These are phyloP conservation scores for Epichloe brachyelytri DNA, from an alignment of 2,329 filamentous ascomycete genomes.

Conservation along the genomic window DNA sequence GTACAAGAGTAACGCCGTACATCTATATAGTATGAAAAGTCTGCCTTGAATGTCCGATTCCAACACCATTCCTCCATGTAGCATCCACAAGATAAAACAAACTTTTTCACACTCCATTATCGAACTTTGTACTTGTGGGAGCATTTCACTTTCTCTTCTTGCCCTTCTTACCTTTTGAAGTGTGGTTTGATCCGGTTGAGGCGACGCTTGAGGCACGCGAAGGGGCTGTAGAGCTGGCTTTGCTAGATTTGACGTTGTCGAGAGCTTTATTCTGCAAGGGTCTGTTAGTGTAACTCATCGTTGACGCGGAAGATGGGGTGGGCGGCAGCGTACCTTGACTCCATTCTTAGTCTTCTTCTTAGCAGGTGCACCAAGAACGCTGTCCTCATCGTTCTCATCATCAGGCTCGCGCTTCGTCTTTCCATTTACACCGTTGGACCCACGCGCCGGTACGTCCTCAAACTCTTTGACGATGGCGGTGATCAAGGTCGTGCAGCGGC, in stretches of 20 bases:
- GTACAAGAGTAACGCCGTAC: slow-evolving; percentile 8
- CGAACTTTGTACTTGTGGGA: not conserved
- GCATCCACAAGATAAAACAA: not conserved
- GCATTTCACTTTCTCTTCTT: slow-evolving; percentile 18
- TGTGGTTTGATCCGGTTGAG: slow-evolving; percentile 49
- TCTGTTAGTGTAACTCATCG: slow-evolving; percentile 1
- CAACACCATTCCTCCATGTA: not conserved
- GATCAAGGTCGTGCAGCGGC: slow-evolving; percentile 84
- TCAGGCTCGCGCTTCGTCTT: slow-evolving; percentile 61
- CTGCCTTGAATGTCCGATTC: not conserved
- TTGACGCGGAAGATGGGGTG: not conserved
- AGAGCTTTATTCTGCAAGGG: slow-evolving; percentile 72
- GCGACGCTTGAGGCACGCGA: slow-evolving; percentile 82
- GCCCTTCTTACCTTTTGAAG: slow-evolving; percentile 33
- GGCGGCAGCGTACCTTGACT: slow-evolving; percentile 52
- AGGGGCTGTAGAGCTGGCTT: slow-evolving; percentile 60
- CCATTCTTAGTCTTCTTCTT: slow-evolving; percentile 83
- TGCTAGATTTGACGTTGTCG: slow-evolving; percentile 74
- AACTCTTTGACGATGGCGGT: slow-evolving; percentile 94
- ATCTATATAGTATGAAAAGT: not conserved
- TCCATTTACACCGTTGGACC: slow-evolving; percentile 49
- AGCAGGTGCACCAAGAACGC: slow-evolving; percentile 66
- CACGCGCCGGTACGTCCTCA: slow-evolving; percentile 50
- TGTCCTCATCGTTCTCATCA: slow-evolving; percentile 76
- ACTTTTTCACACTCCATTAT: not conserved